Conservation (phyloP, 257 asterid genomes). For the Linaria vulgaris region DNA sequence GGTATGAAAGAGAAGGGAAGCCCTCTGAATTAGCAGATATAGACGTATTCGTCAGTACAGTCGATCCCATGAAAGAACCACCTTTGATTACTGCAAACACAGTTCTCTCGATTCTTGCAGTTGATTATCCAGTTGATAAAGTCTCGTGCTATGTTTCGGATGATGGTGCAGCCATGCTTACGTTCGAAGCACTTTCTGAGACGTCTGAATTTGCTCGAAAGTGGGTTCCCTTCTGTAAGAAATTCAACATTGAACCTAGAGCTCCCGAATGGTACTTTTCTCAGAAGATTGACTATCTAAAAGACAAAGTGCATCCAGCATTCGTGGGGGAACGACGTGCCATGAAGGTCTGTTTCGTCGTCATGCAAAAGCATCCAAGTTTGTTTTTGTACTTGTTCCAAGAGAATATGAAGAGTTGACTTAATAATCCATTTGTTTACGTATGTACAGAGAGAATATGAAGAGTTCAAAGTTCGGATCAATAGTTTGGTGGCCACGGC, state of each 20-base stretch:
- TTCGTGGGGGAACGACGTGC: slow-evolving; percentile 83
- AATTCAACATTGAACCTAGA: slow-evolving; percentile 77
- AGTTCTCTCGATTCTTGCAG: slow-evolving; percentile 81
- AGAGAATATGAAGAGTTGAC: background rate
- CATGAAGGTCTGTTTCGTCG: slow-evolving; percentile 62
- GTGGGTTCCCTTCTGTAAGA: slow-evolving; percentile 90
- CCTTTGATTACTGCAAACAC: slow-evolving; percentile 85
- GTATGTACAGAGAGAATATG: slow-evolving; percentile 73
- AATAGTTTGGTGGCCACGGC: slow-evolving; percentile 71
- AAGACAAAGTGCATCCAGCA: slow-evolving; percentile 73
- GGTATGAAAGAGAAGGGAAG: slow-evolving; percentile 82
- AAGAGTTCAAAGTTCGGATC: slow-evolving; percentile 82
- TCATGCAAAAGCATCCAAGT: background rate
- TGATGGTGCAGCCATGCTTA: slow-evolving; percentile 93
- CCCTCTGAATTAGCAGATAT: slow-evolving; percentile 67
- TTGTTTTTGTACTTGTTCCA: too few relatives aligned
- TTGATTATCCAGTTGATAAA: slow-evolving; percentile 78
- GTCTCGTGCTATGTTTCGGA: slow-evolving; percentile 84
- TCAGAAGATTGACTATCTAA: slow-evolving; percentile 78
- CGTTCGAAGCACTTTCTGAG: slow-evolving; percentile 83
- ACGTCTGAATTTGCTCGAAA: slow-evolving; percentile 76
- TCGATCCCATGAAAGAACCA: slow-evolving; percentile 86
- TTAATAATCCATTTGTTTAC: slow-evolving; percentile 20
- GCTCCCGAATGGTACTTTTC: slow-evolving; percentile 92
- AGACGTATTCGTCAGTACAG: slow-evolving; percentile 84